These are phyloP conservation scores for Trichoderma endophyticum DNA, from an alignment of 2,329 filamentous ascomycete species.

Conservation along the genomic window DNA sequence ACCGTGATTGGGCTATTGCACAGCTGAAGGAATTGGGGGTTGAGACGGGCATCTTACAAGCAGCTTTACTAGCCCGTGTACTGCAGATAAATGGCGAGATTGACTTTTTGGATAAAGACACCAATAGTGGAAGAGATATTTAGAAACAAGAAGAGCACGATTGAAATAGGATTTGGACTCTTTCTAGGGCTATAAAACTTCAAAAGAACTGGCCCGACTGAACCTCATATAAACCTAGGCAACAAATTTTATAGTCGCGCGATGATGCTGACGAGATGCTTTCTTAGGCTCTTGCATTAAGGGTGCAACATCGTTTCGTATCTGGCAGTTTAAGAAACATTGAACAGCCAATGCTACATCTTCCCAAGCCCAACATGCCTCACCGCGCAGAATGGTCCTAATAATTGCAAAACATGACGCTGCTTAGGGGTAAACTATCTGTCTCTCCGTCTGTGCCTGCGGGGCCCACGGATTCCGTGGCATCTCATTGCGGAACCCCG, in stretches of 20 bases:
- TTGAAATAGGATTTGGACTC: not conserved
- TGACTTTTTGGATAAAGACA: not conserved
- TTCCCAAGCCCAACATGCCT: no score
- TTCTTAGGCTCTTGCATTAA: no score
- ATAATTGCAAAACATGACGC: not conserved
- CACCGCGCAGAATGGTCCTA: not conserved
- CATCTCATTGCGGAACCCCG: not conserved
- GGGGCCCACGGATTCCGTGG: not conserved
- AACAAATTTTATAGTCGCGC: no score
- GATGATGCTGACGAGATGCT: no score
- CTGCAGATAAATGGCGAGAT: not conserved
- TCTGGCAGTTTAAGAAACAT: no score
- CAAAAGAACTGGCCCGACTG: not conserved
- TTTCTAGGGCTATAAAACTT: not conserved
- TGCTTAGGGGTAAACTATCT: not conserved
- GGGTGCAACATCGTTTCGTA: no score
- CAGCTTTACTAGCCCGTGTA: not conserved
- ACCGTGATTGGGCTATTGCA: not conserved
- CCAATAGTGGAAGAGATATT: not conserved
- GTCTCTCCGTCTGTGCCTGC: not conserved
- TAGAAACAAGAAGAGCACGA: not conserved
- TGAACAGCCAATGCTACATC: no score
- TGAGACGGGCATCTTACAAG: not conserved
- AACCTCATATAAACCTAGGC: not conserved
- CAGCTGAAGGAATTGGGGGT: not conserved